Base-by-base conservation (phyloP, 345 rosid species). In the Gossypium stocksii region DNA sequence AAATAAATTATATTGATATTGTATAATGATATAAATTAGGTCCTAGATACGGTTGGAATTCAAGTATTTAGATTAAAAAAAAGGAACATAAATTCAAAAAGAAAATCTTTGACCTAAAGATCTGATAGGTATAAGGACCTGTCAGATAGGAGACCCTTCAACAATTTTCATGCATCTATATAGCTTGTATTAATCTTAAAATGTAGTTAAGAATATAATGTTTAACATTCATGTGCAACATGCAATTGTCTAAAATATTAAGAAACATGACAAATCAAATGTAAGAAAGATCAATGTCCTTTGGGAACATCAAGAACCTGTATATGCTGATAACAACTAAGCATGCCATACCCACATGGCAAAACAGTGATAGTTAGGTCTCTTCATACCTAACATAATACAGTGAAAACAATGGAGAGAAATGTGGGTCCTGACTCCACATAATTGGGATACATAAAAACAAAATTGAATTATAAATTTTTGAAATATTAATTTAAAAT, bases 101-200 rank as follows among this genome's bases (percentile, higher is more conserved):
- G 61, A 78, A 66, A 61, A 88, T 86, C 89, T 86, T 88, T 88
- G 89, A 86, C 92, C 88, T 43, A 73, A 77, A 85, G 87, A 86
- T 86, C 83, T 82, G 74, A 74, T 70, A 69, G 79, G 78, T 80
- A 71, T 22, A 27, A 64, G 65, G 80, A 68, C 74, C 85, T 67
- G 68, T 78, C 78, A 52, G 80, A 79, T 75, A 72, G 77, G 71
- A 71, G 78, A 81, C 76, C 74, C 77, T 59, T 74, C 23, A 69
- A 69, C 72, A 16, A 22, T 7, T n/a, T 56, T 19, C 59, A 19
- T 19, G 1, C 27, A 22, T 13, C 25, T 48, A 49, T 38, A 22
- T 66, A 10, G 51, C 27, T 49, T 12, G 38, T 66, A 46, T 45
- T 46, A 2, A 7, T 29, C 7, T 4, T 62, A 29, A 34, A 34